phyloP scores from a whole-genome alignment of 2,329 filamentous ascomycete species.

The Monosporascus sp. region DNA sequence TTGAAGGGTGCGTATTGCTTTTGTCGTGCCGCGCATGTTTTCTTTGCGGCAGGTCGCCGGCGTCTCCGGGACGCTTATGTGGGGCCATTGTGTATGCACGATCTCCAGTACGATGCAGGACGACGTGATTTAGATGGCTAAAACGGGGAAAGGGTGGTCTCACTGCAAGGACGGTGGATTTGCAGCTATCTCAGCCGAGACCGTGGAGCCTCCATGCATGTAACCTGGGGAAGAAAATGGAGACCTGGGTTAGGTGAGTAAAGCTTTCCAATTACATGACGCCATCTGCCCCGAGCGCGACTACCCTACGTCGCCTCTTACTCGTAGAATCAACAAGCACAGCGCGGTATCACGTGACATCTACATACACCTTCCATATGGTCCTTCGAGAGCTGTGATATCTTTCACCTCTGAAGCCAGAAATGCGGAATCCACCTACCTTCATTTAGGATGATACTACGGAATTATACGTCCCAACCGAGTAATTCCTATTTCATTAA shows the following conservation, averaged over 20 bases:
- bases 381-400: not conserved
- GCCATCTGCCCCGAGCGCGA: too few species aligned
- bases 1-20: conserved; percentile 5
- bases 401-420: not conserved
- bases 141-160: not conserved
- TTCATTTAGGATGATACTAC: too few species aligned
- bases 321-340: not conserved
- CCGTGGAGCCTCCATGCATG: not conserved
- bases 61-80: not conserved
- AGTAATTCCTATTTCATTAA: too few species aligned
- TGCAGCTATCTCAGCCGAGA: not conserved
- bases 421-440: not conserved
- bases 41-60: conserved; percentile 2
- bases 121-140: not conserved
- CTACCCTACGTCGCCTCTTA: too few species aligned
- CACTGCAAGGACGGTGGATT: not conserved
- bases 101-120: not conserved
- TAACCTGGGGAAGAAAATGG: not conserved
- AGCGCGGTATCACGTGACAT: not conserved
- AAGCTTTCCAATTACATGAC: not conserved
- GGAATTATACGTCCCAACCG: too few species aligned
- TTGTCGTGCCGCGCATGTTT: conserved; percentile 12
- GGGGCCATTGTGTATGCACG: not conserved
- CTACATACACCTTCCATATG: not conserved
- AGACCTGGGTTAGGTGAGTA: not conserved